Conservation (phyloP, 768 basidiomycete genomes). For the Hygrophorus pudorinus region DNA sequence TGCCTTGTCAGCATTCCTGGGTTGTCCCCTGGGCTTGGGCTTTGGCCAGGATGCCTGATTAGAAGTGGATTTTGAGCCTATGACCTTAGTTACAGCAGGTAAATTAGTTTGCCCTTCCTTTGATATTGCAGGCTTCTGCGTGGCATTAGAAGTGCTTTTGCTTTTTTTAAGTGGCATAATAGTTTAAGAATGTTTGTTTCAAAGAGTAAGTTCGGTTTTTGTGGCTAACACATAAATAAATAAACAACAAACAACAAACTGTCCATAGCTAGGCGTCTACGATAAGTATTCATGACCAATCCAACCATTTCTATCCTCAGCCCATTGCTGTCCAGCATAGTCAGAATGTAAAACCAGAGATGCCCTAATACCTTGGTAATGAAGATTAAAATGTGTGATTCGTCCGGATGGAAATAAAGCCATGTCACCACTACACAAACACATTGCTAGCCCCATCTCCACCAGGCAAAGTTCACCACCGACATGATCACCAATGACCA, state of each 20-base stretch:
- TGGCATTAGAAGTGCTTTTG: too few species aligned
- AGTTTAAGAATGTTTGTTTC: too few species aligned
- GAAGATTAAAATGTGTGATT: slow-evolving; percentile 17
- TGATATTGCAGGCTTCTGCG: too few species aligned
- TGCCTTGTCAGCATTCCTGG: background rate
- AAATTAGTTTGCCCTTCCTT: too few species aligned
- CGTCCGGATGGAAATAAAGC: slow-evolving; percentile 14
- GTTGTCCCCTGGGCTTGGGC: background rate
- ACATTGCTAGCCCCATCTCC: slow-evolving; percentile 17
- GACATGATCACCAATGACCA: slow-evolving; percentile 11
- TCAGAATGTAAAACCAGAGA: slow-evolving; percentile 18
- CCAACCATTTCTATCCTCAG: too few species aligned
- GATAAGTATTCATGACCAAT: background rate
- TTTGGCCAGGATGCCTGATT: too few species aligned
- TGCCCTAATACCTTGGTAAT: slow-evolving; percentile 10
- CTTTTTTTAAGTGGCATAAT: too few species aligned
- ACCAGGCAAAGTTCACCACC: slow-evolving; percentile 17
- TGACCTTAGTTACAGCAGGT: too few species aligned
- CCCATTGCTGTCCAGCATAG: slow-evolving; percentile 2
- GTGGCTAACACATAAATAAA: too few species aligned
- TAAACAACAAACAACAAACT: background rate
- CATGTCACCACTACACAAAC: slow-evolving; percentile 12
- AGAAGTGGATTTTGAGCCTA: too few species aligned
- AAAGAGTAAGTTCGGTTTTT: too few species aligned
- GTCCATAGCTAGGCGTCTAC: too few species aligned